phyloP scores from a whole-genome alignment of 345 rosid genomes.

The Stellera chamaejasme region DNA sequence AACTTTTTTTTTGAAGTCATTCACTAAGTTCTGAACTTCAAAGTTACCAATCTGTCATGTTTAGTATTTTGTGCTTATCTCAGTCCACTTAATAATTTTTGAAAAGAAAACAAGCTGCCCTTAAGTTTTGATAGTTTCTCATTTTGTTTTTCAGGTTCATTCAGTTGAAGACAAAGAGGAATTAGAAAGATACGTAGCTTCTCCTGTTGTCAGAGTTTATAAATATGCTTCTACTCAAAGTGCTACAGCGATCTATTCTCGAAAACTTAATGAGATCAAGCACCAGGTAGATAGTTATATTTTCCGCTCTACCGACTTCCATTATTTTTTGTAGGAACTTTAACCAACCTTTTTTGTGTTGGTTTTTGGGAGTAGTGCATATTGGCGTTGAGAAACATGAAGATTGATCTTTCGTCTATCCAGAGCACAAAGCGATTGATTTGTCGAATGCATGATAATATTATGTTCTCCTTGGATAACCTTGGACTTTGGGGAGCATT shows the following conservation, averaged over 20 bases:
- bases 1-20: too few relatives aligned
- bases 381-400: slow-evolving; percentile 37
- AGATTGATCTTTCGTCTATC: slow-evolving; percentile 35
- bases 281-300: slow-evolving; percentile 38
- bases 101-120: too few relatives aligned
- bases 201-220: slow-evolving; percentile 63
- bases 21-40: too few relatives aligned
- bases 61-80: too few relatives aligned
- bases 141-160: slow-evolving; percentile 44
- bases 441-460: slow-evolving; percentile 57
- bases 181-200: slow-evolving; percentile 53
- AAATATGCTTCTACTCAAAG: slow-evolving; percentile 37
- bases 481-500: slow-evolving; percentile 86
- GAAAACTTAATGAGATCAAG: slow-evolving; percentile 45
- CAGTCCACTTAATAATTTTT: too few relatives aligned
- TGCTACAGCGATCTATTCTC: slow-evolving; percentile 20
- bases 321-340: slow-evolving; percentile 10
- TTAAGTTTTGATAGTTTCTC: not conserved
- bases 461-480: slow-evolving; percentile 47
- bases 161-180: slow-evolving; percentile 63
- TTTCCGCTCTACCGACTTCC: slow-evolving; percentile 10
- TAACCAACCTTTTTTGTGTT: slow-evolving; percentile 12
- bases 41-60: too few relatives aligned
- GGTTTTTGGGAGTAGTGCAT: slow-evolving; percentile 52
- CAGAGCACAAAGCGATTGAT: slow-evolving; percentile 50